Conservation (phyloP, 371 early-diverging fungal genomes). For the Rhizopus sp. region DNA sequence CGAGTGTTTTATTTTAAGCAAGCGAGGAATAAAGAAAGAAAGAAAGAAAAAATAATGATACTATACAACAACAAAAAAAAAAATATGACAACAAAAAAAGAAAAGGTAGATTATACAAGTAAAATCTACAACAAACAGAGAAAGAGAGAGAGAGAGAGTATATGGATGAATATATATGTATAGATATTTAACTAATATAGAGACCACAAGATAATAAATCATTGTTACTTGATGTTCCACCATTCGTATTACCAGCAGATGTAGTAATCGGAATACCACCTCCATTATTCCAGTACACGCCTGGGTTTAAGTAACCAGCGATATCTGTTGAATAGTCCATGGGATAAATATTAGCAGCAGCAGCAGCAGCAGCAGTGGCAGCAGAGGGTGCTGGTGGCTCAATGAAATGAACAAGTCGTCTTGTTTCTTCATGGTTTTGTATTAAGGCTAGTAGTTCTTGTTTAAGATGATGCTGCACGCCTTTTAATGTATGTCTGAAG, state of each 20-base stretch:
- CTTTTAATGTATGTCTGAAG: slow-evolving; percentile 66
- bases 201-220: slow-evolving; percentile 15
- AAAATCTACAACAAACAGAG: background rate
- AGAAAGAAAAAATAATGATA: background rate
- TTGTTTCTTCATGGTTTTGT: slow-evolving; percentile 38
- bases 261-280: slow-evolving; percentile 2
- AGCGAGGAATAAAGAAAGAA: background rate
- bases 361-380: slow-evolving; percentile 2
- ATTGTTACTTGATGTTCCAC: background rate
- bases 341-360: background rate
- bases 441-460: slow-evolving; percentile 48
- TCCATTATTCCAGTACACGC: slow-evolving; percentile 16
- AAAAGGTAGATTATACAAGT: background rate
- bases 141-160: background rate
- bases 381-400: slow-evolving; percentile 14
- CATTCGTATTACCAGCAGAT: background rate
- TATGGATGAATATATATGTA: background rate
- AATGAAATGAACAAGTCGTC: slow-evolving; percentile 42
- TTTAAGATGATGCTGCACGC: slow-evolving; percentile 53
- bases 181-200: slow-evolving; percentile 18
- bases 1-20: background rate
- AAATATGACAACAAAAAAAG: slow-evolving; percentile 2
- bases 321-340: background rate
- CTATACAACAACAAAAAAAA: slow-evolving; percentile 3
- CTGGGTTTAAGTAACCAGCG: slow-evolving; percentile 14